phyloP scores from a whole-genome alignment of 164 flowering plant genomes.

The Vitis rotundifolia region DNA sequence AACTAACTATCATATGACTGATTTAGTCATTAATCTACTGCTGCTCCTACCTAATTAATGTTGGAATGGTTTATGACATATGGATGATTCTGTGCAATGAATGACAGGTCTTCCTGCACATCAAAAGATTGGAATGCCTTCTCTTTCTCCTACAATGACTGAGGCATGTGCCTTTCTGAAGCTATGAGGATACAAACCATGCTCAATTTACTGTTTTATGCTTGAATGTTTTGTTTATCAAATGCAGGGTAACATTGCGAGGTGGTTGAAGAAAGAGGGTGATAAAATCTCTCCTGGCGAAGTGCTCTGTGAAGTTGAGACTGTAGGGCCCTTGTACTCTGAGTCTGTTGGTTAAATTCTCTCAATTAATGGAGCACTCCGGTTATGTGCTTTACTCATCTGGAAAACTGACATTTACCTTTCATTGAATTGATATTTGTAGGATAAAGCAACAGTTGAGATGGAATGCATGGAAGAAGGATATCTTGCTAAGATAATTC shows the following conservation, averaged over 20 bases:
- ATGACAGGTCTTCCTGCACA: slow-evolving; percentile 89
- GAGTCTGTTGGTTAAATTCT: not conserved
- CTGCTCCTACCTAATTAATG: not conserved
- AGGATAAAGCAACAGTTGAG: slow-evolving; percentile 99
- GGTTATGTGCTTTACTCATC: not conserved
- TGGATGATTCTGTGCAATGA: slow-evolving; percentile 7
- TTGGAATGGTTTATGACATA: not conserved
- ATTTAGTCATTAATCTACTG: not conserved
- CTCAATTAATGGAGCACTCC: not conserved
- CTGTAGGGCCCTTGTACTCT: slow-evolving; percentile 47
- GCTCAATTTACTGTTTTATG: slow-evolving; percentile 3
- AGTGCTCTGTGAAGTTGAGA: slow-evolving; percentile 99
- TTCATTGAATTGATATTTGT: not conserved
- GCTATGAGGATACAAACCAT: not conserved
- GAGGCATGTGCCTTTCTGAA: slow-evolving; percentile 50
- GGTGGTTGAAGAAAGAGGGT: slow-evolving; percentile 98
- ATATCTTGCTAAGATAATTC: slow-evolving; percentile 86
- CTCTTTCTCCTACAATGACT: slow-evolving; percentile 97
- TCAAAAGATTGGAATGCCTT: slow-evolving; percentile 98
- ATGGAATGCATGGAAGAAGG: slow-evolving; percentile 99
- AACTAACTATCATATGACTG: too few relatives aligned
- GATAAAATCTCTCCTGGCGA: slow-evolving; percentile 90
- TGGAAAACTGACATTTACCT: not conserved
- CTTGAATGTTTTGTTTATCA: slow-evolving; percentile 7
- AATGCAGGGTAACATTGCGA: slow-evolving; percentile 88